Base-by-base conservation (phyloP, 176 grass and related monocot genomes). In the Poa pratensis region DNA sequence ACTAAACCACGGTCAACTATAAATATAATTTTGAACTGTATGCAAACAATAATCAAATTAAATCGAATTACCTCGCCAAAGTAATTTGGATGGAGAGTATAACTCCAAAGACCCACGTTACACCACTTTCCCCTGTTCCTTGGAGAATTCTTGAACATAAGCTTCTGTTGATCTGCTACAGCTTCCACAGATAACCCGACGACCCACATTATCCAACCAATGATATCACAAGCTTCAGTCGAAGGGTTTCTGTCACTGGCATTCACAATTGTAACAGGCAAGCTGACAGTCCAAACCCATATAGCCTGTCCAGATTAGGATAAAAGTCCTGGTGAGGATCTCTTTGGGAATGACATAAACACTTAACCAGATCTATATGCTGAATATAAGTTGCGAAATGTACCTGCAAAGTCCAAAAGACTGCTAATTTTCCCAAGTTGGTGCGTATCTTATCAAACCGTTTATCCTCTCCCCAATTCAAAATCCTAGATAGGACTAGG, bases 141-240 rank as follows among this genome's bases (percentile, higher is more conserved):
- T 68, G 87, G 78, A 78, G 82, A 83, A 76, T 98, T 98, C 66
- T 98, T 98, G 87, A 95, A 98, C 50, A 18, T 13, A 57, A 98
- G 88, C 86, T 98, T 98, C 77, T 98, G 96, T 35, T 98, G 93
- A 87, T 98, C 96, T 64, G 91, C 91, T 57, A 75, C 49, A 49
- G 91, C 91, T 92, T 98, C 96, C 39, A 88, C 53, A 72, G 54
- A 53, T 71, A 89, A 66, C 69, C 96, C 96, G 2, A 94, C 45
- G 37, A 81, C 63, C 96, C 96, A 98, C 63, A 95, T 95, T 83
- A 95, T 90, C 96, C 96, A 98, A 57, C 96, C 93, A 92, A 98
- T 89, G 75, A 95, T 89, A 65, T 98, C 96, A 76, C 87, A 90
- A 68, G 93, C 87, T 85, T 90, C 89, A 28, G 92, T 58, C 0